phyloP scores from a whole-genome alignment of 768 basidiomycete genomes.

The Clitopilus hobsonii region DNA sequence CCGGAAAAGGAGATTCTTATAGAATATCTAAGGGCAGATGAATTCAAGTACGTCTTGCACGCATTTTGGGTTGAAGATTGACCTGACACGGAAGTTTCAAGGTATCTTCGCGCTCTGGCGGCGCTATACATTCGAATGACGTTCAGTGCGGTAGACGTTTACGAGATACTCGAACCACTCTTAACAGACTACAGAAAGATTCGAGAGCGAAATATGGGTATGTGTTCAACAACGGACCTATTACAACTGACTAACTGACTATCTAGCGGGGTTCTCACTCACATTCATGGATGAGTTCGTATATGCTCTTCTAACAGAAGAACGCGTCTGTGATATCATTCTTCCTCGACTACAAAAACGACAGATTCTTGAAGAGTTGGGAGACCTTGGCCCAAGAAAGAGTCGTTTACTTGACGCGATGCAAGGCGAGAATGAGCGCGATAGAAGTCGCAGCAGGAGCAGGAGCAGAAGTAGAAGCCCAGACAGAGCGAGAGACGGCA shows the following conservation, averaged over 20 bases:
- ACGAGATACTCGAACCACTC: constrained; percentile 89
- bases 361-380: constrained; percentile 84
- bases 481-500: constrained; percentile 30
- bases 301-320: constrained; percentile 77
- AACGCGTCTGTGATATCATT: constrained; percentile 95
- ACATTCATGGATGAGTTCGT: constrained; percentile 92
- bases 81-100: constrained; percentile 23
- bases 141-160: constrained; percentile 85
- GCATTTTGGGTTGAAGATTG: background rate
- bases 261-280: constrained; percentile 75
- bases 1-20: constrained; percentile 96
- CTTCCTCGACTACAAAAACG: constrained; percentile 86
- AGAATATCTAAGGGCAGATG: constrained; percentile 93
- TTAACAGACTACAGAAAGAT: constrained; percentile 93
- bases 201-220: constrained; percentile 75
- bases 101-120: constrained; percentile 91
- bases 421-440: constrained; percentile 64
- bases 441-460: constrained; percentile 37
- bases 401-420: constrained; percentile 86
- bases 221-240: constrained; percentile 17
- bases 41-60: constrained; percentile 80
- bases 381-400: constrained; percentile 81
- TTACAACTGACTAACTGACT: constrained; percentile 2
- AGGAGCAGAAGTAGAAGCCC: constrained; percentile 31
- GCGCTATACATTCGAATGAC: constrained; percentile 95